phyloP scores from a whole-genome alignment of 306 rosid genomes.

The Oxytropis ochrocephala region DNA sequence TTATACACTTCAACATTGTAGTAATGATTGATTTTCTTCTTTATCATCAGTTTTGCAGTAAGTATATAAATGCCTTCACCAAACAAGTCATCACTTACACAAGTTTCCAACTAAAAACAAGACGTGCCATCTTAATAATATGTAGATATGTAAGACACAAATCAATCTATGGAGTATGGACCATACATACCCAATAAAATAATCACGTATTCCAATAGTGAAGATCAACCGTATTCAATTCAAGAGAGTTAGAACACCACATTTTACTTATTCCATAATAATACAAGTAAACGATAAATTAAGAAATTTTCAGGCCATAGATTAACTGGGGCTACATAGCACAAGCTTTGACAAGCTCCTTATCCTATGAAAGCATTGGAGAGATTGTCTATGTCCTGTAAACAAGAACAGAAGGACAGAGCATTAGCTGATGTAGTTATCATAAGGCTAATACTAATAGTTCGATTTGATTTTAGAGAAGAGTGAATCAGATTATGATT shows the following conservation, averaged over 20 bases:
- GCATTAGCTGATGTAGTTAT: constrained; percentile 10
- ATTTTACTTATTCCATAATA: constrained; percentile 14
- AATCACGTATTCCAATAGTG: too few species aligned
- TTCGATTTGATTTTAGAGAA: background rate
- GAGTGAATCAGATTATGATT: background rate
- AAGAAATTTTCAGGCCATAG: background rate
- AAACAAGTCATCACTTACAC: background rate
- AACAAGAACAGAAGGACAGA: background rate
- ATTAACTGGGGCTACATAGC: background rate
- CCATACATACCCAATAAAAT: too few species aligned
- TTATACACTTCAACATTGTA: too few species aligned
- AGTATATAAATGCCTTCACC: background rate
- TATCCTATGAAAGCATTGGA: background rate
- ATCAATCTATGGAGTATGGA: background rate
- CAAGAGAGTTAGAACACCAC: background rate
- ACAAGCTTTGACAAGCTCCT: background rate
- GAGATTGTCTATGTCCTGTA: constrained; percentile 10
- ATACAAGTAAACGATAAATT: background rate
- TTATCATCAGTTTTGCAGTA: background rate
- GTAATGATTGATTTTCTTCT: too few species aligned
- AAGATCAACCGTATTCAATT: too few species aligned
- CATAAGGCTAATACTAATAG: background rate
- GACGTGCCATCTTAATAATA: background rate
- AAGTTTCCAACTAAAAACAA: background rate
- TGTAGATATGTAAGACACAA: background rate